A percentile compares a stretch with the other conserved stretches of the same genome.
These are phyloP conservation scores for Trichophyton benhamiae DNA, from an alignment of 2,329 filamentous ascomycete species.

Conservation along the genomic window DNA sequence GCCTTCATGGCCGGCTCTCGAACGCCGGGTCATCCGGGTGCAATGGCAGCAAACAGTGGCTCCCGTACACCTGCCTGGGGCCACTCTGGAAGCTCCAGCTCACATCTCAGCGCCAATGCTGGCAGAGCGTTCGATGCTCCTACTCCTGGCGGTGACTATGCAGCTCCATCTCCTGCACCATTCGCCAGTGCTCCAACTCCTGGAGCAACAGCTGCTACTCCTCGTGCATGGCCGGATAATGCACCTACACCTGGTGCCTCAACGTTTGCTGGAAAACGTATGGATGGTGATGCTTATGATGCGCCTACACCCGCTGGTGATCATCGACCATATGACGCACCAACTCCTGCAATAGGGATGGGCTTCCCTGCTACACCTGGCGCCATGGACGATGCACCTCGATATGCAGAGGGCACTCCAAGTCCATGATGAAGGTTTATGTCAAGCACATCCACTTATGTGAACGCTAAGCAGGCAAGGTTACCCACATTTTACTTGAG, in stretches of 20 bases:
- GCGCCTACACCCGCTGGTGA: conserved; percentile 31
- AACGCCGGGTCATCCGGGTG: conserved; percentile 60
- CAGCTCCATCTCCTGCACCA: conserved; percentile 54
- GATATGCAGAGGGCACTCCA: conserved; percentile 33
- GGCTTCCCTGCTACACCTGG: conserved; percentile 29
- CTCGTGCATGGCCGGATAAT: conserved; percentile 32
- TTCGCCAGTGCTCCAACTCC: conserved; percentile 51
- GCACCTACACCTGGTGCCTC: conserved; percentile 37
- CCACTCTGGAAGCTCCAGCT: conserved; percentile 18
- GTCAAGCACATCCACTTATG: too few species aligned
- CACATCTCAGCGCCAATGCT: conserved; percentile 20
- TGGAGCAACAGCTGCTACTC: conserved; percentile 49
- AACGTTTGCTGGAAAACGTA: conserved; percentile 10
- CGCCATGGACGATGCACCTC: conserved; percentile 29
- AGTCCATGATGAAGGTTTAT: conserved; percentile 22
- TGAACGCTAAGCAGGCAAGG: too few species aligned
- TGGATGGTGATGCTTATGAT: conserved; percentile 19
- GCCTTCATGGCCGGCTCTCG: conserved; percentile 58
- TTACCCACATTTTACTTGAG: too few species aligned
- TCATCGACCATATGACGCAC: conserved; percentile 34
- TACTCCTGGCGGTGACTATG: conserved; percentile 55
- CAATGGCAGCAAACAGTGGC: conserved; percentile 29
- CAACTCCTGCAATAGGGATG: conserved; percentile 34
- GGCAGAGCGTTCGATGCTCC: conserved; percentile 55
- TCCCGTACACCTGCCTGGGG: conserved; percentile 37